Evolutionary conservation across 805 yeast genomes (phyloP), one percentile per base, ranked within the genome.

Genomic region (Lipomyces yamadae): DNA sequence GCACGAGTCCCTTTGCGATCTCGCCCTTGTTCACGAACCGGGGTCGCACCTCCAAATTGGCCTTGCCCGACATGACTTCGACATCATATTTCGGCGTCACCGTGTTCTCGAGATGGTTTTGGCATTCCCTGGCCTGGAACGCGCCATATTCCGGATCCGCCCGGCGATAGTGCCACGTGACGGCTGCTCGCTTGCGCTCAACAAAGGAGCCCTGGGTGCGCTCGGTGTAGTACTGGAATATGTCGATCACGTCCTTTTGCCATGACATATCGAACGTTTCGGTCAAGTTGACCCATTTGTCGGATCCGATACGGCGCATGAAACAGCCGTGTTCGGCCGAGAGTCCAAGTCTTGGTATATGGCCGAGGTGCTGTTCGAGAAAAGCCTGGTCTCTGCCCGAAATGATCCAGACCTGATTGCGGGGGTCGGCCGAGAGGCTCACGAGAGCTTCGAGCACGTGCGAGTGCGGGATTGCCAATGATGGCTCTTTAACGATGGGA

Each of bases 301-400:
- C 78, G 1, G 82, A 75, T 8, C 87, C 86, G 34, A 68, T 58
- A n/a, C 88, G 84, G 75, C 89, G 90, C 84, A 94, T 85, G 74
- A 95, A 95, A 75, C 98, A 94, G 6, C 99, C 99, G 77, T 95
- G 99, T 76, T 95, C 99, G 0, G 99, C 98, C 66, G 96, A 88
- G 62, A 95, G 82, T 1, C 98, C 97, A 42, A 95, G 80, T 55
- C 82, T 78, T 24, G 83, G 81, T 64, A 84, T 81, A 69, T 83
- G 83, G 6, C 98, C 98, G 69, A 93, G 80, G 95, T 97, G 92
- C 78, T 87, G 86, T 69, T 90, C 96, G 73, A 95, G 82, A 75
- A 95, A 95, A 60, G 82, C 85, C 79, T 91, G 97, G 77, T 95
- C 99, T 72, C 99, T 86, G 1, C 99, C 99, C 53, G 96, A 89